Percentiles rank a stretch among this genome's conserved stretches.
Evolutionary conservation across 306 rosid species (phyloP).

Genomic region (Glycine soja): DNA sequence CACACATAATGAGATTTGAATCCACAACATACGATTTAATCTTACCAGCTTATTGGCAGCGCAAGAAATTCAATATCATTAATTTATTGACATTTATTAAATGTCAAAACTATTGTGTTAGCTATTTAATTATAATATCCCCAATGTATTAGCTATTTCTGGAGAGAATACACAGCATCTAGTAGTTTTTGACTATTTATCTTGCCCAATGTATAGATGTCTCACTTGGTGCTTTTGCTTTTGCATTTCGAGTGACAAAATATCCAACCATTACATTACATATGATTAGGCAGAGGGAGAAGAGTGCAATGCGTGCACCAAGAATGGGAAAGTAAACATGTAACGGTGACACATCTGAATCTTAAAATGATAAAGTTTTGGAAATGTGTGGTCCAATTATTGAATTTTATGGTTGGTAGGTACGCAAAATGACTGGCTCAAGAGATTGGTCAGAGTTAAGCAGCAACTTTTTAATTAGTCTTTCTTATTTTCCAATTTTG

Average conservation of each 20-base stretch:
- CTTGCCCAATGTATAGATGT: no score
- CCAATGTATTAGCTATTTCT: no score
- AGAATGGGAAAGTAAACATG: background rate
- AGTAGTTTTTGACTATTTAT: no score
- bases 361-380: background rate
- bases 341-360: background rate
- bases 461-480: constrained; percentile 42
- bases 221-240: no score
- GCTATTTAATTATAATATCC: no score
- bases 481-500: constrained; percentile 20
- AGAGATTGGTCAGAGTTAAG: constrained; percentile 33
- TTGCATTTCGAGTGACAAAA: no score
- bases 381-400: constrained; percentile 45
- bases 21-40: no score
- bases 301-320: background rate
- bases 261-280: no score
- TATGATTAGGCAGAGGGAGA: no score
- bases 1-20: background rate
- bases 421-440: background rate
- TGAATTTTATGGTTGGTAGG: constrained; percentile 30
- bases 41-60: background rate
- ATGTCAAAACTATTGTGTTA: no score
- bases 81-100: no score
- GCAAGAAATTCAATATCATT: background rate
- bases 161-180: no score